phyloP scores from a whole-genome alignment of 352 stramenopile genomes.

The Phytophthora colocasiae region DNA sequence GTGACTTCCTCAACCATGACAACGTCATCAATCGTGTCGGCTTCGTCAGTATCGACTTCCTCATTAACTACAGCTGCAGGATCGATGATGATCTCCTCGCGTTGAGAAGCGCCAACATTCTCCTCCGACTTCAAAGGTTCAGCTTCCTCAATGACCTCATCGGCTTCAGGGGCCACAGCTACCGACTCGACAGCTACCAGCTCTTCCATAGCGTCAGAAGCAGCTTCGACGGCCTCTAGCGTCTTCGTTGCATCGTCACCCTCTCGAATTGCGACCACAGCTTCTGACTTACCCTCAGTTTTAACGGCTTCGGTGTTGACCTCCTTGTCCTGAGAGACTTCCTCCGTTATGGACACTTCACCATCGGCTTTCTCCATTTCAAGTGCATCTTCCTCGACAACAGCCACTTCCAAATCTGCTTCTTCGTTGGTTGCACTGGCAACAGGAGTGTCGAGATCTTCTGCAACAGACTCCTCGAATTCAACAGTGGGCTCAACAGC shows the following conservation, averaged over 20 bases:
- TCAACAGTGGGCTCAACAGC: not conserved
- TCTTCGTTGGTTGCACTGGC: not conserved
- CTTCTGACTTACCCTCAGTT: not conserved
- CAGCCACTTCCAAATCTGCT: not conserved
- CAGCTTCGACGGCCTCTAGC: not conserved
- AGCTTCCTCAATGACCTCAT: no score
- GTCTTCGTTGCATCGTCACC: not conserved
- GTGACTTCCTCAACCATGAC: not conserved
- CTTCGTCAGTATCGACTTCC: no score
- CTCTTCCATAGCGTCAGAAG: not conserved
- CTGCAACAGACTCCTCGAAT: not conserved
- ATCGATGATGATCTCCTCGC: no score
- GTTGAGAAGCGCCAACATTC: no score
- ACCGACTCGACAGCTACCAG: not conserved
- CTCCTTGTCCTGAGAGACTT: no score
- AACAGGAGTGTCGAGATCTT: not conserved
- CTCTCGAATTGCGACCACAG: not conserved
- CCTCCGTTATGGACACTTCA: no score
- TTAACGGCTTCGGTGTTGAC: no score
- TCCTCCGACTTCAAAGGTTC: no score
- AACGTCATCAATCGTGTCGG: no score
- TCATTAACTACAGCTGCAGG: no score
- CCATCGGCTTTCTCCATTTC: no score
- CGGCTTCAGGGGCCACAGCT: no score
- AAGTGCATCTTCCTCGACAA: not conserved